Base-by-base conservation (phyloP, 1,139 yeast genomes). In the Diutina scorzettiae region DNA sequence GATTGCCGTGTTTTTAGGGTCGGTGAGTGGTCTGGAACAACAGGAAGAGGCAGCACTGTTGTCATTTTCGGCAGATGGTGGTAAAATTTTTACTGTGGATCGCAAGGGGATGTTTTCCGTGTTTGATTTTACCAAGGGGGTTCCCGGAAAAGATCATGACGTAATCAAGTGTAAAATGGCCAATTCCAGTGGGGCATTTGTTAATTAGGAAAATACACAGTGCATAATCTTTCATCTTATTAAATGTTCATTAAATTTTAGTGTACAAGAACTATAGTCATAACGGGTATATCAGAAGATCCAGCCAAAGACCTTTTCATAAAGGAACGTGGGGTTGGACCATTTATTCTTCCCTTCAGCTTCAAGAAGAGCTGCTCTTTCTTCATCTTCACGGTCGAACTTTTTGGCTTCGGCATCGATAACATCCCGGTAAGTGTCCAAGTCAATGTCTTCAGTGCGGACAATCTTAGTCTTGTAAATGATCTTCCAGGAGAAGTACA, bases 51-150 rank as follows among this genome's bases (percentile, higher is more conserved):
- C 93, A 2, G 96, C 96, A 0, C 69, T 91, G 1, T 59, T 87
- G 46, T 63, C 71, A 43, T 89, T 86, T 54, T 79, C 89, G 25
- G 69, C 76, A 3, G 86, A 83, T 53, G 96, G 97, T 0, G 89
- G 89, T 40, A 78, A 78, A 47, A 64, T 89, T 18, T 80, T 77
- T 50, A 70, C 78, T 4, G 71, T 86, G 11, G 97, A 89, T 58
- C 65, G 96, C 34, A 84, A 82, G 52, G 96, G 96, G 0, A 60
- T 76, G 1, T 64, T 87, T 42, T 77, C 78, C 49, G 74, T 86
- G 20, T 85, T 83, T 53, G 96, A 89, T 58, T 89, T 86, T 58
- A 84, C 94, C 14, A 89, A 87, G 43, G 96, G 94, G 3, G 60
- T 78, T 12, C 91, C 93, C 1, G 73, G 73, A 4, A 78, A 76